Conservation (phyloP, 352 stramenopile species). For the Blastocystis sp. region DNA sequence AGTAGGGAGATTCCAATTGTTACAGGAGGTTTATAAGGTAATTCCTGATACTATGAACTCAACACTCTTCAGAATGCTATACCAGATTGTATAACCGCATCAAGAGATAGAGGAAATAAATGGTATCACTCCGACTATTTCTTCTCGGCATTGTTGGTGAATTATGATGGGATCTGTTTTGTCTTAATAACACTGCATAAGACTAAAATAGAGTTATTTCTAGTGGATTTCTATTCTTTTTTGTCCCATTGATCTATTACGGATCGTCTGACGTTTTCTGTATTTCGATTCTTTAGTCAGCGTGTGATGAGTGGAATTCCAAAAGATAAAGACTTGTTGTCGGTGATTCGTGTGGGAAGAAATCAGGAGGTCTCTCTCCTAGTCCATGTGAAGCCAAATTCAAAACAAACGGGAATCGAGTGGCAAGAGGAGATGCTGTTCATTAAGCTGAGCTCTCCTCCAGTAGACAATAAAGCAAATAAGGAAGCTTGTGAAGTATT, state of each 20-base stretch:
- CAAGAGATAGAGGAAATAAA: conserved; percentile 25
- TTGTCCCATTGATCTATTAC: no score
- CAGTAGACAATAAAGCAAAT: conserved; percentile 56
- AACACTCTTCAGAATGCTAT: no score
- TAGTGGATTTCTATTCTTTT: no score
- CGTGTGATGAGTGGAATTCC: background rate
- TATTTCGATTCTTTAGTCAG: background rate
- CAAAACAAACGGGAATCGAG: conserved; percentile 44
- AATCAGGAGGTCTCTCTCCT: conserved; percentile 7
- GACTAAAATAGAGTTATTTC: background rate
- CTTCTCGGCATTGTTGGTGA: background rate
- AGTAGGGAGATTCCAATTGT: background rate
- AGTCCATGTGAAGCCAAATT: conserved; percentile 65
- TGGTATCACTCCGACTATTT: background rate
- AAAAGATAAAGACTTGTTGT: background rate
- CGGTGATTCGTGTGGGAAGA: background rate
- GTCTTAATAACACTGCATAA: background rate
- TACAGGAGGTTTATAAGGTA: background rate
- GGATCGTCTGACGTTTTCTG: background rate
- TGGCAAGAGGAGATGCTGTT: conserved; percentile 40
- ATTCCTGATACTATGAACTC: background rate
- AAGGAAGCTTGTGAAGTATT: conserved; percentile 60
- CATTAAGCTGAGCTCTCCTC: conserved; percentile 47
- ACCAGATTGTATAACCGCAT: conserved; percentile 3
- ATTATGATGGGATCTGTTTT: background rate